These are phyloP conservation scores for Ceratobasidium sp. DNA, from an alignment of 1,284 basidiomycete genomes.

Conservation along the genomic window DNA sequence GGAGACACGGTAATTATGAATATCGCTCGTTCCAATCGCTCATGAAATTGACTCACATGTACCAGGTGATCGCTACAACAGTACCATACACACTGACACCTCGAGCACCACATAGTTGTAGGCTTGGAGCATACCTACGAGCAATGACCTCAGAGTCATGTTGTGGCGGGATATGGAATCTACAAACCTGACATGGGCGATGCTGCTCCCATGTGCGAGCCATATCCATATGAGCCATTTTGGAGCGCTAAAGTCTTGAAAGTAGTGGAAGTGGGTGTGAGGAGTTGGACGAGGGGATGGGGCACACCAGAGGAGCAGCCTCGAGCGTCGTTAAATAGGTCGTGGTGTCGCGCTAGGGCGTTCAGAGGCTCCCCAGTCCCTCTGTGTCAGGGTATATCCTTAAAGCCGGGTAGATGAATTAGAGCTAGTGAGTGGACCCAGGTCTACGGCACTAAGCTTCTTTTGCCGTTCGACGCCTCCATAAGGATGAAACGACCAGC, in stretches of 20 bases:
- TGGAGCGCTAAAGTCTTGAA: not conserved
- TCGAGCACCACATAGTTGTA: constrained; percentile 44
- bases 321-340: constrained; percentile 13
- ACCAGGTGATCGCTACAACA: constrained; percentile 36
- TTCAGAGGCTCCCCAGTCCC: not conserved
- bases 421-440: constrained; percentile 30
- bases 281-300: not conserved
- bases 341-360: not conserved
- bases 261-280: not conserved
- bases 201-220: constrained; percentile 25
- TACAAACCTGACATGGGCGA: constrained; percentile 13
- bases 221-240: constrained; percentile 14
- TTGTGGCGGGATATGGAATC: not conserved
- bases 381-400: constrained; percentile 3
- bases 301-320: not conserved
- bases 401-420: constrained; percentile 10
- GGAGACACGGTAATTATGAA: constrained; percentile 37
- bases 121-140: constrained; percentile 35
- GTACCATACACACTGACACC: constrained; percentile 41
- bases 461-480: constrained; percentile 1
- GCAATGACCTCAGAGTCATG: not conserved
- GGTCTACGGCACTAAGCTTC: constrained; percentile 7
- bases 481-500: not conserved
- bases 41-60: constrained; percentile 4
- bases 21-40: not conserved